Percentiles rank a stretch among this genome's conserved stretches.
Evolutionary conservation across 306 rosid species (phyloP).

Genomic region (Spatholobus suberectus): DNA sequence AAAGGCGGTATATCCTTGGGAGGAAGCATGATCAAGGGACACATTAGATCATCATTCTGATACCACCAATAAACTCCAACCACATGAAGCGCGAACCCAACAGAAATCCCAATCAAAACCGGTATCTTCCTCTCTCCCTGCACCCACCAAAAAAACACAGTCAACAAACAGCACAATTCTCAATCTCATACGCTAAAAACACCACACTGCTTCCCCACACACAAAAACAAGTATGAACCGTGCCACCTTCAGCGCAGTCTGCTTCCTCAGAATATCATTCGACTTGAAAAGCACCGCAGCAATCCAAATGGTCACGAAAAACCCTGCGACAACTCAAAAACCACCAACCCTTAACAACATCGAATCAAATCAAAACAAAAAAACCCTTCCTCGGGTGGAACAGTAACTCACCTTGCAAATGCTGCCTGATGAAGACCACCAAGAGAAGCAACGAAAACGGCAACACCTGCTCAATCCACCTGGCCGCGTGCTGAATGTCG

Average conservation of each 20-base stretch:
- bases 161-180: constrained; percentile 17
- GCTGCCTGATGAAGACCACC: constrained; percentile 98
- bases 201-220: not conserved
- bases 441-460: constrained; percentile 94
- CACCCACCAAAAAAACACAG: constrained; percentile 47
- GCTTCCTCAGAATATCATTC: constrained; percentile 84
- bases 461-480: constrained; percentile 94
- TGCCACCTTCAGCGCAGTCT: constrained; percentile 82
- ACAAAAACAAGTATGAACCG: not conserved
- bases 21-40: constrained; percentile 91
- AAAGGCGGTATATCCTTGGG: constrained; percentile 91
- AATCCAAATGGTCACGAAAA: constrained; percentile 85
- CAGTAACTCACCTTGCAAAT: constrained; percentile 94
- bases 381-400: not conserved
- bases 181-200: not conserved
- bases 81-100: constrained; percentile 82
- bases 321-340: constrained; percentile 58
- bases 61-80: constrained; percentile 96
- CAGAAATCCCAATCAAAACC: constrained; percentile 70
- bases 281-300: constrained; percentile 94
- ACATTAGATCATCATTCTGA: constrained; percentile 85
- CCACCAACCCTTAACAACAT: not conserved
- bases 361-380: not conserved
- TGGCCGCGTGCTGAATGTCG: constrained; percentile 97
- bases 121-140: constrained; percentile 97